Evolutionary conservation across 2,329 filamentous ascomycete genomes (phyloP).

Genomic region (Uncinocarpus reesii): DNA sequence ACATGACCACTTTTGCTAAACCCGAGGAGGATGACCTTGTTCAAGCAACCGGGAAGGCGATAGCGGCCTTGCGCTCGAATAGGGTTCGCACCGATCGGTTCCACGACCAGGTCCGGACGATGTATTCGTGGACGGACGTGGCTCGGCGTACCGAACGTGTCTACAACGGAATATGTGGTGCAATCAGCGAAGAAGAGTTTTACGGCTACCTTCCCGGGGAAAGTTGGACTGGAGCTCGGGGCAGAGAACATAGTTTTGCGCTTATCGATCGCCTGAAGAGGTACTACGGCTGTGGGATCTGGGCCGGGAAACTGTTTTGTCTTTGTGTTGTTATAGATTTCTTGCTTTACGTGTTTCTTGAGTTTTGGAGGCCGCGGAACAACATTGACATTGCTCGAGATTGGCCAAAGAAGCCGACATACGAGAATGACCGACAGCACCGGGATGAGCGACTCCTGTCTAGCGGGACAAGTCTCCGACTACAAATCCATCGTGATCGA

Average conservation of each 20-base stretch:
- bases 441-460: not conserved
- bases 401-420: conserved; percentile 68
- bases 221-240: conserved; percentile 60
- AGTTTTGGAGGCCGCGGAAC: conserved; percentile 74
- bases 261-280: conserved; percentile 90
- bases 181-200: conserved; percentile 76
- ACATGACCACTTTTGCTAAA: conserved; percentile 97
- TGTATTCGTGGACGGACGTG: conserved; percentile 98
- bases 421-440: not conserved
- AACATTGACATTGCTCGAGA: conserved; percentile 81
- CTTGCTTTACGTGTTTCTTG: conserved; percentile 74
- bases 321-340: conserved; percentile 92
- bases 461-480: not conserved
- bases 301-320: conserved; percentile 96
- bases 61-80: conserved; percentile 72
- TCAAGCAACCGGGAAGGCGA: conserved; percentile 76
- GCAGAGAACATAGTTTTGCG: conserved; percentile 71
- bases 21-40: conserved; percentile 95
- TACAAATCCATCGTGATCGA: too few species aligned
- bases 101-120: conserved; percentile 91
- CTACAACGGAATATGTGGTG: conserved; percentile 83
- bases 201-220: conserved; percentile 67
- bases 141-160: conserved; percentile 88
- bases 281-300: conserved; percentile 96
- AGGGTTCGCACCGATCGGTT: conserved; percentile 86